These are phyloP conservation scores for Fusarium neocosmosporiellum DNA, from an alignment of 2,329 filamentous ascomycete species.

Conservation along the genomic window DNA sequence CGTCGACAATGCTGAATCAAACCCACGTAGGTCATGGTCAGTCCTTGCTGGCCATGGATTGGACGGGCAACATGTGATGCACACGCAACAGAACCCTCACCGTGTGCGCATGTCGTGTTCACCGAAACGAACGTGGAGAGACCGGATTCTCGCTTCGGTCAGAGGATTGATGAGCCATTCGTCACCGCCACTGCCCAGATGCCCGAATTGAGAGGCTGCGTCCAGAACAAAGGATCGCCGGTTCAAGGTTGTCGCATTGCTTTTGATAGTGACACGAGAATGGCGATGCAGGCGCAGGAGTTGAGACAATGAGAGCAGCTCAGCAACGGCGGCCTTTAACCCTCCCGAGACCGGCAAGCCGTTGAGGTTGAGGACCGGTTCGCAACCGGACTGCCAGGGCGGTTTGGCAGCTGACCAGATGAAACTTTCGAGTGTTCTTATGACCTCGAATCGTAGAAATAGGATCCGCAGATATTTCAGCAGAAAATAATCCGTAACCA, in stretches of 20 bases:
- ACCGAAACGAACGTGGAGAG: neutral
- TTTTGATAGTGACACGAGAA: slow-evolving; percentile 11
- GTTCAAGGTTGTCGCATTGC: neutral
- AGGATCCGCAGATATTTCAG: slow-evolving; percentile 22
- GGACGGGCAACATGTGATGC: neutral
- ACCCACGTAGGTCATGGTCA: neutral
- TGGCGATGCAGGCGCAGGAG: slow-evolving; percentile 1
- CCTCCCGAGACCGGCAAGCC: neutral
- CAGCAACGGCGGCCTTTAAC: neutral
- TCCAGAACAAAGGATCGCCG: neutral
- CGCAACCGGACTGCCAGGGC: slow-evolving; percentile 3
- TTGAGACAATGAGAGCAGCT: neutral
- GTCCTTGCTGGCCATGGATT: neutral
- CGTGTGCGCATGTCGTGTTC: neutral
- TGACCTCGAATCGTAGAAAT: slow-evolving; percentile 27
- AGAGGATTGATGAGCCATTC: neutral
- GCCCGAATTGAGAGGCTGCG: neutral
- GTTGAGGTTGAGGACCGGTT: slow-evolving; percentile 2
- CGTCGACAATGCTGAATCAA: neutral
- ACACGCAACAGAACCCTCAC: neutral
- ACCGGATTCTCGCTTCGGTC: neutral
- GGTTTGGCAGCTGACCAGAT: slow-evolving; percentile 27
- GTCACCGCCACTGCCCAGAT: neutral
- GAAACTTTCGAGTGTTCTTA: slow-evolving; percentile 32
- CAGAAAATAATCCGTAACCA: neutral